Conservation (phyloP, 495 filamentous ascomycete species). For the Talaromyces stipitatus region DNA sequence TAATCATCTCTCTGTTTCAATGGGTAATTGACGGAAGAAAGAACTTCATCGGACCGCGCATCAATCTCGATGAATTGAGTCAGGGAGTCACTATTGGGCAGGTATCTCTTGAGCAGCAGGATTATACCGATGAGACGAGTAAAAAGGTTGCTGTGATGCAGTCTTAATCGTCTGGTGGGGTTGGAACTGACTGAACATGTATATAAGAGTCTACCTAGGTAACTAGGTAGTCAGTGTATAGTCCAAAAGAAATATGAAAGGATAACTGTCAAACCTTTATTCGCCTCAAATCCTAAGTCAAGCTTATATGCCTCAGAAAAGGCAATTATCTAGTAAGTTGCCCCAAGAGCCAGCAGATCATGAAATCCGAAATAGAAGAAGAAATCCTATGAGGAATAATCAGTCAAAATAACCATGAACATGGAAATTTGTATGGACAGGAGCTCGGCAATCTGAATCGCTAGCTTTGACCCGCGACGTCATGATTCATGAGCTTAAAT, state of each 20-base stretch:
- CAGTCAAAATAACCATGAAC: too few species aligned
- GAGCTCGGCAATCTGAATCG: background rate
- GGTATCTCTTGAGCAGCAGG: background rate
- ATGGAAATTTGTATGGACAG: too few species aligned
- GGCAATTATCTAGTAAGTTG: background rate
- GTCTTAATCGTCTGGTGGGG: too few species aligned
- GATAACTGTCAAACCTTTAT: too few species aligned
- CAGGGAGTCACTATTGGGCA: slow-evolving; percentile 1
- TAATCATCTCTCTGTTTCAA: slow-evolving; percentile 55
- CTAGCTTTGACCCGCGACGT: background rate
- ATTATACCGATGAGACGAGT: background rate
- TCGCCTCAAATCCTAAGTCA: too few species aligned
- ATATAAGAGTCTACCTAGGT: too few species aligned
- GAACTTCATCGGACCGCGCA: slow-evolving; percentile 58
- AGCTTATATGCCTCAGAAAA: background rate
- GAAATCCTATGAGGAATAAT: too few species aligned
- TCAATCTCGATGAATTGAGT: slow-evolving; percentile 26
- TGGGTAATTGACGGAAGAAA: slow-evolving; percentile 70
- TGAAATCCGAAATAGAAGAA: too few species aligned
- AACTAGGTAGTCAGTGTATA: too few species aligned
- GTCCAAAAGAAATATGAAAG: too few species aligned
- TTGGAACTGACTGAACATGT: background rate
- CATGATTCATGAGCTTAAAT: background rate
- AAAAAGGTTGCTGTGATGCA: background rate
- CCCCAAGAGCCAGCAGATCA: background rate